Percentiles rank a stretch among this genome's conserved stretches.
Conservation (phyloP, 140 eudicot genomes). For the Erigeron philadelphicus region DNA sequence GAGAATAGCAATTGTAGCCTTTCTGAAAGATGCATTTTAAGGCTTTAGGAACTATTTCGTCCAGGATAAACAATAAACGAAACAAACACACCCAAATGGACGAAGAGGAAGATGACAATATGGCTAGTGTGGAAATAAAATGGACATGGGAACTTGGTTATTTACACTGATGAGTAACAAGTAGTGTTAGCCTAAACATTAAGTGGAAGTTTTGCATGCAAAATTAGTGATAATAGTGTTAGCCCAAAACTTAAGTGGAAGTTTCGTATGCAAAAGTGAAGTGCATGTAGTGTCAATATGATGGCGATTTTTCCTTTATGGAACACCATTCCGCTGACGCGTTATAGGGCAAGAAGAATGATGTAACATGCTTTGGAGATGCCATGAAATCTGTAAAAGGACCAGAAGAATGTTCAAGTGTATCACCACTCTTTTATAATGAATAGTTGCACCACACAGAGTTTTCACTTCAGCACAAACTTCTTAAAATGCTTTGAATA, state of each 20-base stretch:
- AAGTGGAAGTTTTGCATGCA: too few relatives aligned
- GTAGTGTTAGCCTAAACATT: too few relatives aligned
- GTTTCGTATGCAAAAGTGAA: neutral
- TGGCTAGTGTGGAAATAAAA: neutral
- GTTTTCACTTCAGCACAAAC: too few relatives aligned
- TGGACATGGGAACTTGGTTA: neutral
- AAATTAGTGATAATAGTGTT: neutral
- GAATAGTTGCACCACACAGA: too few relatives aligned
- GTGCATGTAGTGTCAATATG: neutral
- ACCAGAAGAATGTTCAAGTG: too few relatives aligned
- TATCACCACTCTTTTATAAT: too few relatives aligned
- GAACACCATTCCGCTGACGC: neutral
- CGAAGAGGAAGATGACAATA: conserved; percentile 1
- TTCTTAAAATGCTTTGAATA: too few relatives aligned
- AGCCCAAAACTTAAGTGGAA: neutral
- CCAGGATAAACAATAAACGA: conserved; percentile 1
- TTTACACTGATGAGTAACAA: neutral
- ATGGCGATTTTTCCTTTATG: neutral
- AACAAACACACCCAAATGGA: neutral
- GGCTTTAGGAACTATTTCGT: neutral
- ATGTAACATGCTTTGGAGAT: neutral
- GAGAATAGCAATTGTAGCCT: neutral
- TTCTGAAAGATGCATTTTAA: neutral
- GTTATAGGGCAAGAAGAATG: neutral
- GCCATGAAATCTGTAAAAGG: neutral